Percentiles rank a stretch among this genome's conserved stretches.
phyloP scores from a whole-genome alignment of 2,329 filamentous ascomycete species.

The Knufia fluminis region DNA sequence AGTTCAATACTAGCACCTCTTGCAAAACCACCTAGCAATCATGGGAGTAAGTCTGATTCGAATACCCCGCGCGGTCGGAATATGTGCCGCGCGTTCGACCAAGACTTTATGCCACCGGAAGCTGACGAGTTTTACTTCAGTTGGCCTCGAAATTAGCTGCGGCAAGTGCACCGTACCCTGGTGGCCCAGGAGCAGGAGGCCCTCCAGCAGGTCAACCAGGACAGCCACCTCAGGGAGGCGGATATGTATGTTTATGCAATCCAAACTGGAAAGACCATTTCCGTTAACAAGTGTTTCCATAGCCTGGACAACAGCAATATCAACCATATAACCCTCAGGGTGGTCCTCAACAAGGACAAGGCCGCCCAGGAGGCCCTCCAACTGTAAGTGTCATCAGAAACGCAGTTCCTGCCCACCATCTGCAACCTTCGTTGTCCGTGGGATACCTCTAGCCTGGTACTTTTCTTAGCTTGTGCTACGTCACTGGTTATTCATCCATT shows the following conservation, averaged over 20 bases:
- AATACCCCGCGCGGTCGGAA: background rate
- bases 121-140: slow-evolving; percentile 22
- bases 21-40: too few species aligned
- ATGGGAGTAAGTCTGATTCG: slow-evolving; percentile 7
- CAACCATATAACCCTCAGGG: slow-evolving; percentile 21
- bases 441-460: background rate
- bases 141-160: slow-evolving; percentile 31
- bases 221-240: slow-evolving; percentile 26
- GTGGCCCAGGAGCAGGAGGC: slow-evolving; percentile 21
- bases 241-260: slow-evolving; percentile 44
- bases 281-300: slow-evolving; percentile 1
- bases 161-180: slow-evolving; percentile 28
- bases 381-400: slow-evolving; percentile 18
- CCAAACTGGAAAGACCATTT: slow-evolving; percentile 12
- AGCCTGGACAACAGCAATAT: slow-evolving; percentile 10
- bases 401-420: slow-evolving; percentile 5
- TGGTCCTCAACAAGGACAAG: slow-evolving; percentile 45
- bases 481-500: background rate
- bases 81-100: background rate
- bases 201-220: slow-evolving; percentile 28
- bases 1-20: too few species aligned
- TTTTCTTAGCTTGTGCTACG: slow-evolving; percentile 2
- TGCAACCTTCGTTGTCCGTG: background rate
- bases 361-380: slow-evolving; percentile 40
- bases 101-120: background rate